phyloP scores from a whole-genome alignment of 2,329 filamentous ascomycete species.

The Dothideomycetidae sp. region DNA sequence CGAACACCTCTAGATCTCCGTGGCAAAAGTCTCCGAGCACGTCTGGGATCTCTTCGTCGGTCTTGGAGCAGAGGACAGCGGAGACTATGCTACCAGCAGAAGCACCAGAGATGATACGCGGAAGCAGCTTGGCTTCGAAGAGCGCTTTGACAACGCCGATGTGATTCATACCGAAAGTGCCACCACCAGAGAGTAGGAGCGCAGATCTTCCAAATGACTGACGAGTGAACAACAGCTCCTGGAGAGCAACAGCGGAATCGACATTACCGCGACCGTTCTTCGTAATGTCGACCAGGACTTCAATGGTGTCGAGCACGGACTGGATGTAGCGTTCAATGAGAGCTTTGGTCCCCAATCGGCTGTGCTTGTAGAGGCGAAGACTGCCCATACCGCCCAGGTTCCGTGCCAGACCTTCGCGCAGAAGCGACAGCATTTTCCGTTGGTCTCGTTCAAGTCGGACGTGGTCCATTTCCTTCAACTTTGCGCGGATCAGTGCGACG shows the following conservation, averaged over 20 bases:
- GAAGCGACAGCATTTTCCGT: slow-evolving; percentile 60
- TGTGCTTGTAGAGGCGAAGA: slow-evolving; percentile 66
- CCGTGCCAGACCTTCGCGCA: slow-evolving; percentile 66
- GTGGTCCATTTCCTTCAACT: slow-evolving; percentile 59
- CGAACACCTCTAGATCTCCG: slow-evolving; percentile 71
- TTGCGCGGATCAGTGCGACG: slow-evolving; percentile 49
- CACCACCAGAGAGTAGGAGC: slow-evolving; percentile 68
- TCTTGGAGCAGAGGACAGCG: slow-evolving; percentile 62
- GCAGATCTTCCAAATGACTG: slow-evolving; percentile 79
- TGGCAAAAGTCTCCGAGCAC: slow-evolving; percentile 58
- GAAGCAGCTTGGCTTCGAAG: slow-evolving; percentile 59
- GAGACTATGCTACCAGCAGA: slow-evolving; percentile 81
- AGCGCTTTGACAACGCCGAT: slow-evolving; percentile 75
- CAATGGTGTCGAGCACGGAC: slow-evolving; percentile 60
- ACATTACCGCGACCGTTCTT: slow-evolving; percentile 32
- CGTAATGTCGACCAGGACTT: slow-evolving; percentile 48
- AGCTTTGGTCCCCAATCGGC: slow-evolving; percentile 71
- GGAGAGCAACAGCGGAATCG: slow-evolving; percentile 46
- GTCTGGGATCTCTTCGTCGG: slow-evolving; percentile 61
- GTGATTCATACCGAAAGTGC: slow-evolving; percentile 84
- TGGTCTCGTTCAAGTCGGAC: slow-evolving; percentile 60
- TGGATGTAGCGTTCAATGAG: slow-evolving; percentile 79
- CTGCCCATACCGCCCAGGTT: slow-evolving; percentile 80
- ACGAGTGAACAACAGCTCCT: slow-evolving; percentile 55
- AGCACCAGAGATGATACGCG: slow-evolving; percentile 74